Evolutionary conservation across 371 early-diverging fungal genomes (phyloP).

Genomic region (Dentiscutata heterogama): DNA sequence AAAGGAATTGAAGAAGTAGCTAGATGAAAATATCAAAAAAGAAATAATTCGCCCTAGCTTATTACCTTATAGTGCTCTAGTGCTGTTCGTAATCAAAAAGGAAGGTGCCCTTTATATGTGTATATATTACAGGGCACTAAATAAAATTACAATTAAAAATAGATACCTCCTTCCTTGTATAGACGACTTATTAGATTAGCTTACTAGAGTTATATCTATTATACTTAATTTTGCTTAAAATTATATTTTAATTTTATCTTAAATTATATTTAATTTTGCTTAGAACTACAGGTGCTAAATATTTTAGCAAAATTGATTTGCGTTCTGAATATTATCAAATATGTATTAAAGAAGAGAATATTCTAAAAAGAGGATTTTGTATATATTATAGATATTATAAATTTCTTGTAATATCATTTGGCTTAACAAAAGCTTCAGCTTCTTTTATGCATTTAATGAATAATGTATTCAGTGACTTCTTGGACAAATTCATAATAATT

Average conservation of each 20-base stretch:
- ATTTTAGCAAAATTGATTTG: slow-evolving; percentile 57
- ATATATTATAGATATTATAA: slow-evolving; percentile 58
- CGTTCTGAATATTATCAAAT: slow-evolving; percentile 58
- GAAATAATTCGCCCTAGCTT: slow-evolving; percentile 54
- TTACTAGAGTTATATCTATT: no score
- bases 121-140: slow-evolving; percentile 62
- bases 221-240: no score
- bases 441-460: slow-evolving; percentile 59
- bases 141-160: slow-evolving; percentile 58
- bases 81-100: slow-evolving; percentile 67
- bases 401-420: slow-evolving; percentile 63
- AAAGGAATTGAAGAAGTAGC: slow-evolving; percentile 52
- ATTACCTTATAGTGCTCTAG: slow-evolving; percentile 64
- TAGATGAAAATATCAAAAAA: slow-evolving; percentile 48
- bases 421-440: slow-evolving; percentile 60
- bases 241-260: no score
- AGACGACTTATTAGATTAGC: slow-evolving; percentile 50
- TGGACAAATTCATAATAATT: slow-evolving; percentile 48
- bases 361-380: slow-evolving; percentile 53
- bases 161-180: slow-evolving; percentile 54
- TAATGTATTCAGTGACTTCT: slow-evolving; percentile 55
- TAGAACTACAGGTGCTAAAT: slow-evolving; percentile 45
- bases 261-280: no score
- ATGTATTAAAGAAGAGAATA: slow-evolving; percentile 44
- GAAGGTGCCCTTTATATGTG: slow-evolving; percentile 60